These are phyloP conservation scores for Fraxinus baroniana DNA, from an alignment of 305 asterid species.

Conservation along the genomic window DNA sequence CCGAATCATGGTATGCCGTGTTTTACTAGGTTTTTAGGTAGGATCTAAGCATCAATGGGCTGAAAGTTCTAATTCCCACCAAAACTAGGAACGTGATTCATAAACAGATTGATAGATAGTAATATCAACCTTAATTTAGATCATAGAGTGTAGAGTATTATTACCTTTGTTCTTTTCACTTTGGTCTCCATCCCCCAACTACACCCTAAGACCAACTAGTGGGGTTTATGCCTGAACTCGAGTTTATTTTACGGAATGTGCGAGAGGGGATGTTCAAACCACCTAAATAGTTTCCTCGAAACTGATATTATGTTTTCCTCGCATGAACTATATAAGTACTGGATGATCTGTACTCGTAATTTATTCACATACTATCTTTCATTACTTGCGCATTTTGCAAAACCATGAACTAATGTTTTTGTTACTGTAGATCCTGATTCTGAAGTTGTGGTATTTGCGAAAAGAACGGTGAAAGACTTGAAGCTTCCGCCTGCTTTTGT, in stretches of 20 bases:
- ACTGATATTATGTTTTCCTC: slow-evolving; percentile 1
- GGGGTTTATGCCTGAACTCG: neutral
- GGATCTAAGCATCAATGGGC: neutral
- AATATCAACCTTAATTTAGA: neutral
- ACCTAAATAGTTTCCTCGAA: neutral
- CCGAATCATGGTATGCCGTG: neutral
- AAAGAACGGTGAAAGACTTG: slow-evolving; percentile 85
- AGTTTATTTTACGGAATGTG: neutral
- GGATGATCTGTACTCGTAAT: neutral
- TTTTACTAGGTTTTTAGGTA: neutral
- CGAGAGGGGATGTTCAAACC: neutral
- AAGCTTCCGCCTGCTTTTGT: slow-evolving; percentile 90
- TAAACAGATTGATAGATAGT: neutral
- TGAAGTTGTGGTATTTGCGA: slow-evolving; percentile 81
- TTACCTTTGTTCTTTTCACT: neutral
- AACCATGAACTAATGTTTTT: slow-evolving; percentile 14
- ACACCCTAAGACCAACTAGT: neutral
- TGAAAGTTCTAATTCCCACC: neutral
- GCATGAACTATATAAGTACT: neutral
- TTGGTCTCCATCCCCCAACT: neutral
- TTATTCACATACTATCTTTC: neutral
- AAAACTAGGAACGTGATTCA: neutral
- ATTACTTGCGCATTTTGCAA: neutral
- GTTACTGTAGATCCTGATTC: slow-evolving; percentile 74
- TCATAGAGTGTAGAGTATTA: neutral